A percentile compares a stretch with the other conserved stretches of the same genome.
These are phyloP conservation scores for Cnidoscolus chayamansa DNA, from an alignment of 441 rosid species.

Conservation along the genomic window DNA sequence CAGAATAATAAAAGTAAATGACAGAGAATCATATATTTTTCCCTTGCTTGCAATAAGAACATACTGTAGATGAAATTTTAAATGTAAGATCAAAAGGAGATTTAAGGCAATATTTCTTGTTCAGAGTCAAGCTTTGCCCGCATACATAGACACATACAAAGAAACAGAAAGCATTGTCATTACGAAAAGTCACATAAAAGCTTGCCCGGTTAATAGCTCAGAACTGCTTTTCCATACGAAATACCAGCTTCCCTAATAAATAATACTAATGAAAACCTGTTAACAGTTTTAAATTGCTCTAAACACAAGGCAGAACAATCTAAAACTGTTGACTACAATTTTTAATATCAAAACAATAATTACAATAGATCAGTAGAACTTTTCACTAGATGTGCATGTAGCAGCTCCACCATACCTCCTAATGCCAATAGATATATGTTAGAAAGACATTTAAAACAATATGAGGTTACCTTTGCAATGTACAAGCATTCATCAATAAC, in stretches of 20 bases:
- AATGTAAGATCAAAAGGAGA: background rate
- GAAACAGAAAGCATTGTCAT: background rate
- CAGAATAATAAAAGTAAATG: background rate
- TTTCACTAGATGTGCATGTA: background rate
- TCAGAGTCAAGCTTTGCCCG: background rate
- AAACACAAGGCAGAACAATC: background rate
- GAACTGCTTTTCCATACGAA: background rate
- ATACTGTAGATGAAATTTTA: background rate
- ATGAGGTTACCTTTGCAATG: background rate
- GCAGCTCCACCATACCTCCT: background rate
- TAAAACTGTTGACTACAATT: constrained; percentile 1
- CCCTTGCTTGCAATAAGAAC: background rate
- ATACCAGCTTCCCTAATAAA: background rate
- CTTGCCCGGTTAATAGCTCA: background rate
- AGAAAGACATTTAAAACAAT: background rate
- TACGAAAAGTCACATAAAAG: background rate
- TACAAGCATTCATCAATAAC: background rate
- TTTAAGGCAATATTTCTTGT: background rate
- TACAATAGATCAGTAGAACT: background rate
- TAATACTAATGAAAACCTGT: background rate
- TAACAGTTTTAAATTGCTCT: background rate
- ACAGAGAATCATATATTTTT: background rate
- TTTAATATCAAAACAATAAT: background rate
- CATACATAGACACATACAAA: background rate
- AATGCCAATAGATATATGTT: background rate